Evolutionary conservation across 164 flowering plant species (phyloP).

Genomic region (Santalum album): DNA sequence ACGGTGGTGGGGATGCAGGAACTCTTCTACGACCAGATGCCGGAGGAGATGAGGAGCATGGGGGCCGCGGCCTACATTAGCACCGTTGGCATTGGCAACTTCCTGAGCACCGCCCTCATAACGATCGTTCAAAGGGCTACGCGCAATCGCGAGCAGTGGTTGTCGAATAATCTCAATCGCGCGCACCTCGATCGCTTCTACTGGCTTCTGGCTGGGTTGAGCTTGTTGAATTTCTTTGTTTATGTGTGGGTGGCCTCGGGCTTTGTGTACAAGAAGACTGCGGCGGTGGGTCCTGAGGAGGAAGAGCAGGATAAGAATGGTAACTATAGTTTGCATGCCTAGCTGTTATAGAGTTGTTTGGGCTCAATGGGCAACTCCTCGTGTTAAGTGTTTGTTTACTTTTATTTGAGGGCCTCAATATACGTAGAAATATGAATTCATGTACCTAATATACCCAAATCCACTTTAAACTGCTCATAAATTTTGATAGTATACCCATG

Average conservation of each 20-base stretch:
- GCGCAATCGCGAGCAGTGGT: slow-evolving; percentile 20
- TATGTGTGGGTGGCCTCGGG: slow-evolving; percentile 24
- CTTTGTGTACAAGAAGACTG: slow-evolving; percentile 36
- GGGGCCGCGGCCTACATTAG: not conserved
- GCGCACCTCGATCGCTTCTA: slow-evolving; percentile 34
- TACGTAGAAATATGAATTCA: no score
- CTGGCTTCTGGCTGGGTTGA: slow-evolving; percentile 35
- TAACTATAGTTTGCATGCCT: no score
- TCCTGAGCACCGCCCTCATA: not conserved
- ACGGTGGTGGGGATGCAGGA: slow-evolving; percentile 45
- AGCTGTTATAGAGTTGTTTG: no score
- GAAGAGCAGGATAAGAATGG: no score
- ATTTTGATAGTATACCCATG: no score
- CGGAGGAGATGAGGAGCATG: slow-evolving; percentile 9
- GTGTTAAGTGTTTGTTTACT: no score
- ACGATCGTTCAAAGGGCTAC: not conserved
- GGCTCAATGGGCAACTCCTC: no score
- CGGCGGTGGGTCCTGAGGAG: no score
- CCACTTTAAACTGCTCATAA: no score
- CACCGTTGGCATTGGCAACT: not conserved
- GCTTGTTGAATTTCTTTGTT: slow-evolving; percentile 20
- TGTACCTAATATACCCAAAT: no score
- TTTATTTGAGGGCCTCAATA: no score
- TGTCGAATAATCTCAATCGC: slow-evolving; percentile 34
- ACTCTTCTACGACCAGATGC: slow-evolving; percentile 48